These are phyloP conservation scores for Fusarium mangiferae DNA, from an alignment of 2,329 filamentous ascomycete genomes.

Conservation along the genomic window DNA sequence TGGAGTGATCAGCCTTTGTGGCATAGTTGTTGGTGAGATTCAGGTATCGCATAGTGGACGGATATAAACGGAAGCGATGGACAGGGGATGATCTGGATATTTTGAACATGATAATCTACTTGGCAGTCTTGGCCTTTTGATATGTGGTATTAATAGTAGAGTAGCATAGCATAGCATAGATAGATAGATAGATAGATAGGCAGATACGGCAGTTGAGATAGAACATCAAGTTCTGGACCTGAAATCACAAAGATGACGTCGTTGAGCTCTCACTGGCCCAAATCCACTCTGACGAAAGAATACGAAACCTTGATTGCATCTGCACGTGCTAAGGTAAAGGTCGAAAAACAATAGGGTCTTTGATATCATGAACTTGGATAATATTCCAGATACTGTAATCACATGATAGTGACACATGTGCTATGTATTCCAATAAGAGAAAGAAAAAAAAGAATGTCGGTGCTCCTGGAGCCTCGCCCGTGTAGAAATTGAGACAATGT, in stretches of 20 bases:
- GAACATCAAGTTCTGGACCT: not conserved
- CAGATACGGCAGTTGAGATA: not conserved
- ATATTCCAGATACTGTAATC: too few relatives aligned
- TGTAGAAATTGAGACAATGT: constrained; percentile 47
- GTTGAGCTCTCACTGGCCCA: constrained; percentile 12
- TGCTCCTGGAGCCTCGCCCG: constrained; percentile 63
- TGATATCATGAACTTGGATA: not conserved
- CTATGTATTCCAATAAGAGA: not conserved
- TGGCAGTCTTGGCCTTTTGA: not conserved
- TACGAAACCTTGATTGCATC: constrained; percentile 12
- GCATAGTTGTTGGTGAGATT: constrained; percentile 7
- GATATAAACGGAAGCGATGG: not conserved
- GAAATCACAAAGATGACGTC: constrained; percentile 28
- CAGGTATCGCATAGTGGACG: not conserved
- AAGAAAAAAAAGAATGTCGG: constrained; percentile 51
- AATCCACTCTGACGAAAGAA: constrained; percentile 33
- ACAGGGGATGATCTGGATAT: not conserved
- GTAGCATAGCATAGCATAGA: not conserved
- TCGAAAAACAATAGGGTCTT: not conserved
- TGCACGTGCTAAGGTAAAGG: constrained; percentile 14
- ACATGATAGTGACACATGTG: not conserved
- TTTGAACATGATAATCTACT: constrained; percentile 15
- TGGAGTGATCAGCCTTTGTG: constrained; percentile 33
- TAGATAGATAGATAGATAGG: not conserved
- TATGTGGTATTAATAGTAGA: not conserved